Conservation (phyloP, 202 grass and related monocot species). For the Panicum virgatum region DNA sequence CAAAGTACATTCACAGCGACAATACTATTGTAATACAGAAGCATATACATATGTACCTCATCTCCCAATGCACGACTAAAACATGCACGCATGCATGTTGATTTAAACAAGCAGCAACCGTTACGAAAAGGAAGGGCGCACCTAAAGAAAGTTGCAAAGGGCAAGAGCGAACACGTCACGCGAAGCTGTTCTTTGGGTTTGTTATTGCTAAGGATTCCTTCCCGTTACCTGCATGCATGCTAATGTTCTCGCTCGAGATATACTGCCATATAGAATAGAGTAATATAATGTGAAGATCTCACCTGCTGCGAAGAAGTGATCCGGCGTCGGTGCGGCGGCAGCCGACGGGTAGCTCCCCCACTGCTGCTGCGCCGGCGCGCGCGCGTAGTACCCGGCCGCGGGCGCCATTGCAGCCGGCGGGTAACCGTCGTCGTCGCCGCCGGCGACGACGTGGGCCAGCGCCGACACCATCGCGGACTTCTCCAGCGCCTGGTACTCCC, state of each 20-base stretch:
- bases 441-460: constrained; percentile 52
- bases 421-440: background rate
- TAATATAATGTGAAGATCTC: background rate
- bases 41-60: background rate
- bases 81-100: constrained; percentile 63
- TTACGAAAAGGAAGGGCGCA: background rate
- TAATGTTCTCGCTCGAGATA: background rate
- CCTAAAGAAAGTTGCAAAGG: background rate
- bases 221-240: background rate
- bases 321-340: constrained; percentile 31
- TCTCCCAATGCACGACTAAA: background rate
- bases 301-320: constrained; percentile 34
- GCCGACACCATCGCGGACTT: constrained; percentile 64
- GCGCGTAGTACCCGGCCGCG: constrained; percentile 32
- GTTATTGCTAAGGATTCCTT: background rate
- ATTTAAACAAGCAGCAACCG: background rate
- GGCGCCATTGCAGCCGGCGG: background rate
- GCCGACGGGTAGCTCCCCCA: constrained; percentile 21
- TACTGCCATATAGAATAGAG: background rate
- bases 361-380: background rate
- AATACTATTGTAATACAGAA: too few relatives aligned
- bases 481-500: constrained; percentile 57
- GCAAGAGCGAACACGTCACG: background rate
- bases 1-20: background rate
- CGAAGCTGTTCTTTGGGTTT: background rate